Evolutionary conservation across 768 basidiomycete genomes (phyloP), one percentile per base, ranked within the genome.

Genomic region (Suillus brevipes): DNA sequence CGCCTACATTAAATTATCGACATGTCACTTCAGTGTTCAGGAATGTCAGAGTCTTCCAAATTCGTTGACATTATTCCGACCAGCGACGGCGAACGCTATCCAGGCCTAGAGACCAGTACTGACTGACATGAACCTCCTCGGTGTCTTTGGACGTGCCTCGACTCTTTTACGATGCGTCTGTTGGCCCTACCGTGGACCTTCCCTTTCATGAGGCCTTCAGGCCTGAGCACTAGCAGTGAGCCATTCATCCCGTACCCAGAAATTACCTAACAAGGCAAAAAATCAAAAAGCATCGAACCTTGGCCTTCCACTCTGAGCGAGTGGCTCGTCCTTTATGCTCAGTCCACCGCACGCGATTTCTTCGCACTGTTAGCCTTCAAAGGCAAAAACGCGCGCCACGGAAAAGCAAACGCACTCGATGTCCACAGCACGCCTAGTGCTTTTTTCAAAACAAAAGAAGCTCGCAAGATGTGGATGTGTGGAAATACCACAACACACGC

Each of bases 331-430:
- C 65, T 55, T 64, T 50, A 45, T 20, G 64, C 65, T 72, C 67
- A 55, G 69, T 37, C 68, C 72, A 25, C 7, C 42, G 23, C 16
- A 28, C 31, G 18, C 25, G 68, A 76, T 70, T 73, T 70, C 69
- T 66, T 38, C 62, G 37, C 43, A 72, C 68, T 66, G 71, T 66
- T 66, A 65, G 42, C 69, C 40, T 31, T 34, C 66, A 67, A 65
- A 70, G 66, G 60, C 66, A 47, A 67, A 63, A 52, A 52, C 25
- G 61, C 67, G 65, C 68, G 62, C 65, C 68, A 45, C 45, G 68
- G 60, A 57, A 61, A 75, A 64, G 71, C 74, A 76, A 75, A 74
- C 73, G 66, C 56, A 31, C 61, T 52, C 61, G 57, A 52, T 52
- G 70, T 58, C 72, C 67, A 59, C 58, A 58, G 36, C 66, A 68